phyloP scores from a whole-genome alignment of 352 stramenopile genomes.

The Pythium sukuiense region DNA sequence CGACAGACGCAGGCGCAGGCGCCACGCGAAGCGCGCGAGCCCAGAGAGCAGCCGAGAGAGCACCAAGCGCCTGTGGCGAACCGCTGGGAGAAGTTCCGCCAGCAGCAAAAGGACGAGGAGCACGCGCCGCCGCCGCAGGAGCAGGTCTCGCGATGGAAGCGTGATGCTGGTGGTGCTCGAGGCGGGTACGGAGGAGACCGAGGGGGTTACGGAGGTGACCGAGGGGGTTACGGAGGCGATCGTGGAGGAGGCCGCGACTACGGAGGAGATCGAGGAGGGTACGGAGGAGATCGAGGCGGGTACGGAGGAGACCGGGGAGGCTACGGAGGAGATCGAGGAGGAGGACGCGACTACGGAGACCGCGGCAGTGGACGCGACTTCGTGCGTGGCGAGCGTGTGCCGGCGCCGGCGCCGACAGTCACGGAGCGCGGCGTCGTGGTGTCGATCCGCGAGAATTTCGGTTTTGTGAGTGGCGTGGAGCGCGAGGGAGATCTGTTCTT shows the following conservation, averaged over 20 bases:
- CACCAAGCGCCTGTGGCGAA: slow-evolving; percentile 19
- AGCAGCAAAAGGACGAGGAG: slow-evolving; percentile 20
- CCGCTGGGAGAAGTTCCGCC: slow-evolving; percentile 23
- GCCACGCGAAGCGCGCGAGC: not conserved
- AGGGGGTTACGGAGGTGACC: slow-evolving; percentile 10
- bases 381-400: slow-evolving; percentile 9
- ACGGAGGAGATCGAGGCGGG: slow-evolving; percentile 16
- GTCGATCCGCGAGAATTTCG: slow-evolving; percentile 34
- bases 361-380: not conserved
- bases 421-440: slow-evolving; percentile 31
- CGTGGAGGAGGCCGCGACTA: not conserved
- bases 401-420: slow-evolving; percentile 14
- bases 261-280: not conserved
- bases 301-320: slow-evolving; percentile 11
- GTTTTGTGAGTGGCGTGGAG: slow-evolving; percentile 51
- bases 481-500: slow-evolving; percentile 80
- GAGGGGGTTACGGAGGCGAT: not conserved
- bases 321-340: slow-evolving; percentile 40
- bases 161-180: not conserved
- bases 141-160: slow-evolving; percentile 8
- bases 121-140: slow-evolving; percentile 5
- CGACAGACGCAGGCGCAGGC: not conserved
- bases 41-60: not conserved
- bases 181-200: slow-evolving; percentile 12
- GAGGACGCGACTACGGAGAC: slow-evolving; percentile 15